A percentile compares a stretch with the other conserved stretches of the same genome.
These are phyloP conservation scores for Lagenidium giganteum DNA, from an alignment of 352 stramenopile genomes.

Conservation along the genomic window DNA sequence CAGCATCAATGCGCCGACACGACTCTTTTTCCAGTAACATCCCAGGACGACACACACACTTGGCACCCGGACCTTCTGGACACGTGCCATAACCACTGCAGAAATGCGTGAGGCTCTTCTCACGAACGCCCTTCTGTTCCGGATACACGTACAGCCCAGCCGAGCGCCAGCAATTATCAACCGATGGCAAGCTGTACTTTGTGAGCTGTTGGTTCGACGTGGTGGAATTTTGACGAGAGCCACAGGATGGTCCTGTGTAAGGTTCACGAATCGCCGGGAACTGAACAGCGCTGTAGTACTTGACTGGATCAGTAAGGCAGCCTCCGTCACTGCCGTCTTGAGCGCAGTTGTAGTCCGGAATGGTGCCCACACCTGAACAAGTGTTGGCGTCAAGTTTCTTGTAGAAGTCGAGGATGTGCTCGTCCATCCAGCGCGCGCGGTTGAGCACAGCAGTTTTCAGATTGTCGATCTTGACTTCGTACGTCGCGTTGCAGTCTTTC, in stretches of 20 bases:
- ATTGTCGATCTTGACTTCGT: slow-evolving; percentile 26
- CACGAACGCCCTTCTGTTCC: slow-evolving; percentile 36
- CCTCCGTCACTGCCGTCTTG: slow-evolving; percentile 38
- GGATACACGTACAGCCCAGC: slow-evolving; percentile 42
- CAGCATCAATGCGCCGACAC: slow-evolving; percentile 44
- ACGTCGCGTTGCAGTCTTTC: slow-evolving; percentile 44
- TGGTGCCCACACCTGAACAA: slow-evolving; percentile 37
- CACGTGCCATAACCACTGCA: slow-evolving; percentile 53
- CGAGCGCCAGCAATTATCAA: slow-evolving; percentile 52
- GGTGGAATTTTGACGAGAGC: too few relatives aligned
- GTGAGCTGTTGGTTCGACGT: background rate
- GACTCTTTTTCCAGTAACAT: slow-evolving; percentile 31
- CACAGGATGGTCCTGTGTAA: slow-evolving; percentile 27
- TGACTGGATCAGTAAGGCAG: slow-evolving; percentile 34
- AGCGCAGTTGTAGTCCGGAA: slow-evolving; percentile 52
- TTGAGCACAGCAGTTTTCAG: slow-evolving; percentile 29
- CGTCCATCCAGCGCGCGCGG: slow-evolving; percentile 53
- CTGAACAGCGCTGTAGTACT: slow-evolving; percentile 41
- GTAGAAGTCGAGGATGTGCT: slow-evolving; percentile 43
- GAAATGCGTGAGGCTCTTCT: slow-evolving; percentile 39
- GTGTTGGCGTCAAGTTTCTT: slow-evolving; percentile 30
- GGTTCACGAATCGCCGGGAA: slow-evolving; percentile 40
- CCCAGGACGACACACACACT: slow-evolving; percentile 30
- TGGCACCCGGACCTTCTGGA: slow-evolving; percentile 34
- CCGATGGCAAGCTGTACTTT: slow-evolving; percentile 28